Percentiles rank a stretch among this genome's conserved stretches.
phyloP scores from a whole-genome alignment of 768 basidiomycete genomes.

The Pholiota conissans region DNA sequence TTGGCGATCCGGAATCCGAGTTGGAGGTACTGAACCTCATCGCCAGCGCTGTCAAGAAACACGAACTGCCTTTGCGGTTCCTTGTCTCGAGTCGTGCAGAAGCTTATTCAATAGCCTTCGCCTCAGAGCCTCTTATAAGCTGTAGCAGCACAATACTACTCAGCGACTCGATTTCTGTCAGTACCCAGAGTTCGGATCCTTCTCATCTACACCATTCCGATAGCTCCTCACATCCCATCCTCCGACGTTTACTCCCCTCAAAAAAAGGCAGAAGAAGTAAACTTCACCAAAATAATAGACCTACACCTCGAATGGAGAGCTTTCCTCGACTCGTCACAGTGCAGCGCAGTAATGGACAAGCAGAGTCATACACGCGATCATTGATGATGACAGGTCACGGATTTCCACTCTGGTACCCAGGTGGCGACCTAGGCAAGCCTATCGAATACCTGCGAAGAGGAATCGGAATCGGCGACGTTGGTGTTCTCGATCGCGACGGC shows the following conservation, averaged over 20 bases:
- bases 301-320: neutral
- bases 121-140: neutral
- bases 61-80: conserved; percentile 5
- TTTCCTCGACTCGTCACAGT: neutral
- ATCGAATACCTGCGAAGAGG: neutral
- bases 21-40: conserved; percentile 2
- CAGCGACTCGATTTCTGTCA: neutral
- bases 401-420: conserved; percentile 8
- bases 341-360: neutral
- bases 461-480: conserved; percentile 13
- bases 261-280: neutral
- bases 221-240: neutral
- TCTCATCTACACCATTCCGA: neutral
- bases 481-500: conserved; percentile 3
- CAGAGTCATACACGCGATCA: conserved; percentile 3
- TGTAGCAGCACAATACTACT: neutral
- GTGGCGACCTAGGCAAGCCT: neutral
- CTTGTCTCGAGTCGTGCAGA: neutral
- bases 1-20: neutral
- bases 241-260: neutral
- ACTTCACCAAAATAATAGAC: neutral
- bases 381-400: conserved; percentile 11
- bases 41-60: neutral
- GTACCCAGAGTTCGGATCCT: neutral
- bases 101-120: neutral